These are phyloP conservation scores for Lanmaoa rubissima DNA, from an alignment of 768 basidiomycete genomes.

Conservation along the genomic window DNA sequence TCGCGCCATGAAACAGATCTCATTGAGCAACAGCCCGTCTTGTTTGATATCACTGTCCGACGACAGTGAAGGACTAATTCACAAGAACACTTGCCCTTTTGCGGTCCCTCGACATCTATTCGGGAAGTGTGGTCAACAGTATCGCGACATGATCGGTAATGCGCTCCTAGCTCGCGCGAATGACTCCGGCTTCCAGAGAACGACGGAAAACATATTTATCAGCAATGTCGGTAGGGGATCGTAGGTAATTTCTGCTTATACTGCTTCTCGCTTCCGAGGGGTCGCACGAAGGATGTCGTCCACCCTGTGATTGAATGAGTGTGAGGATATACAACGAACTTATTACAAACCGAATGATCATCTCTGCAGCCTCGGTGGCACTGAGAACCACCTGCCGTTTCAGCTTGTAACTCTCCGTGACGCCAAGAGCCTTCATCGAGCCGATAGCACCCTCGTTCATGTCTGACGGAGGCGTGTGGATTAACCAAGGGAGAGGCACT, in stretches of 20 bases:
- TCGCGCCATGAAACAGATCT: no score
- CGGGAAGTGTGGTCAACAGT: no score
- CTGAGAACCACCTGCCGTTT: constrained; percentile 94
- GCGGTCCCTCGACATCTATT: no score
- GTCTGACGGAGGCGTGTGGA: constrained; percentile 44
- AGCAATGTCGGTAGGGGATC: background rate
- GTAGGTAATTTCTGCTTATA: constrained; percentile 35
- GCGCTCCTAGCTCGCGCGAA: background rate
- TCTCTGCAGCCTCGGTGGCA: constrained; percentile 95
- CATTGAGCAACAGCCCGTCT: no score
- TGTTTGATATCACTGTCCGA: no score
- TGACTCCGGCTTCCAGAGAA: background rate
- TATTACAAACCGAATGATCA: constrained; percentile 83
- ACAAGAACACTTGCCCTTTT: no score
- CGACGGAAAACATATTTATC: background rate
- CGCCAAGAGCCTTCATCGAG: constrained; percentile 83
- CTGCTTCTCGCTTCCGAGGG: constrained; percentile 82
- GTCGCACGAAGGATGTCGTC: constrained; percentile 89
- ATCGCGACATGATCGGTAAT: no score
- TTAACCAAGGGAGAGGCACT: background rate
- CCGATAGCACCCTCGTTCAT: constrained; percentile 85
- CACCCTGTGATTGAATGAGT: constrained; percentile 49
- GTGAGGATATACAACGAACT: background rate
- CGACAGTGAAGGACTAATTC: no score
- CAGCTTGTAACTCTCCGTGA: constrained; percentile 97